Conservation (phyloP, 257 asterid genomes). For the Rehmannia glutinosa region DNA sequence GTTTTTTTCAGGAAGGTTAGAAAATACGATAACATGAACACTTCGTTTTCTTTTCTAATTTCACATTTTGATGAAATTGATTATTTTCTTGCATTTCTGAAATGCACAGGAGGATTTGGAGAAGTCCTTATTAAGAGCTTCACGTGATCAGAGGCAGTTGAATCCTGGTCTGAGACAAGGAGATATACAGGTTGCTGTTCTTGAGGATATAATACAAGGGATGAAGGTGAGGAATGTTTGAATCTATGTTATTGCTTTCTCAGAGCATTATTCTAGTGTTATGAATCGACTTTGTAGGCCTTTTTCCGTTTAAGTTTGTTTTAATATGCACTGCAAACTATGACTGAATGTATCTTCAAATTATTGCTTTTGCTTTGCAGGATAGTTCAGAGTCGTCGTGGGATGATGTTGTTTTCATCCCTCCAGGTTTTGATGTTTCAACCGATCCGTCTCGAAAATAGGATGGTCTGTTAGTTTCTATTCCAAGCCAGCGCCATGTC, state of each 20-base stretch:
- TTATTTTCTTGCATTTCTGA: not conserved
- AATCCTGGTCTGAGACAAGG: slow-evolving; percentile 70
- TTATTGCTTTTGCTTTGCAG: slow-evolving; percentile 38
- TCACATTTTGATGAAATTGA: not conserved
- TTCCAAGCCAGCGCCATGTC: no score
- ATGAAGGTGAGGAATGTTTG: slow-evolving; percentile 84
- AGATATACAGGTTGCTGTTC: slow-evolving; percentile 80
- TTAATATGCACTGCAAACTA: not conserved
- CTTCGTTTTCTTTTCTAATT: not conserved
- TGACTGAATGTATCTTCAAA: not conserved
- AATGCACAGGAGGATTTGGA: slow-evolving; percentile 77
- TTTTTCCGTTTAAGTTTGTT: not conserved
- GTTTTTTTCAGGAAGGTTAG: slow-evolving; percentile 87
- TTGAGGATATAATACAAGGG: slow-evolving; percentile 77
- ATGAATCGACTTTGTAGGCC: not conserved
- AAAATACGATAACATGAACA: slow-evolving; percentile 1
- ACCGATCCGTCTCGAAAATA: slow-evolving; percentile 32
- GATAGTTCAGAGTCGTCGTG: slow-evolving; percentile 52
- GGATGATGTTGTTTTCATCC: slow-evolving; percentile 88
- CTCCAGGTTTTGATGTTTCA: slow-evolving; percentile 86
- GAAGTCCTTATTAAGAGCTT: slow-evolving; percentile 66
- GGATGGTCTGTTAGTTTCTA: not conserved
- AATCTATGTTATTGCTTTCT: not conserved
- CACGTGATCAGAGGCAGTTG: slow-evolving; percentile 51
- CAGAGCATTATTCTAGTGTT: not conserved